Percentiles rank a stretch among this genome's conserved stretches.
Evolutionary conservation across 2,329 filamentous ascomycete species (phyloP).

Genomic region (Aureobasidium vineae): DNA sequence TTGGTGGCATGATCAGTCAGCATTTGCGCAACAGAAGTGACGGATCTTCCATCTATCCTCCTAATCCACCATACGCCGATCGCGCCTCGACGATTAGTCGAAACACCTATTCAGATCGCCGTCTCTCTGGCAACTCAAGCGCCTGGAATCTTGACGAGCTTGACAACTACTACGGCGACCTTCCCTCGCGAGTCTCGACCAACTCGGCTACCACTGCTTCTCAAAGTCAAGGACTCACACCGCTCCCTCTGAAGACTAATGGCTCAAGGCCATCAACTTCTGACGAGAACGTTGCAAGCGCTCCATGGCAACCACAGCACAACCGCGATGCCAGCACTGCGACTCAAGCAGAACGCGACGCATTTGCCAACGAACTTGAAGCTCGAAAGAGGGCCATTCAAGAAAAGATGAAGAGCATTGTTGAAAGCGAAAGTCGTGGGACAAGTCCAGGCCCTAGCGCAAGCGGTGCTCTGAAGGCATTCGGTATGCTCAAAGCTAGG

Average conservation of each 20-base stretch:
- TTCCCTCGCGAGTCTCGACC: conserved; percentile 39
- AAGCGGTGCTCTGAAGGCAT: conserved; percentile 52
- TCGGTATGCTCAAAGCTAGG: conserved; percentile 65
- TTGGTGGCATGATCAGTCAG: conserved; percentile 53
- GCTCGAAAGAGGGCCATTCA: conserved; percentile 68
- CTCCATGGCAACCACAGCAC: conserved; percentile 50
- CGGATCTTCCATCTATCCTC: conserved; percentile 70
- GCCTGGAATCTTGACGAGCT: conserved; percentile 56
- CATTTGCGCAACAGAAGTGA: conserved; percentile 81
- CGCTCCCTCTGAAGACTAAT: conserved; percentile 25
- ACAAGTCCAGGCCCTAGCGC: conserved; percentile 41
- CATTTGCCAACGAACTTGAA: conserved; percentile 71
- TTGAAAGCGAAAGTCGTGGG: conserved; percentile 56
- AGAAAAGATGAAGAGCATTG: conserved; percentile 68
- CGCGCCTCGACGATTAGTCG: conserved; percentile 21
- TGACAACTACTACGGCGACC: conserved; percentile 42
- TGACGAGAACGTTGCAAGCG: conserved; percentile 30
- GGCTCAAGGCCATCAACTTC: conserved; percentile 25
- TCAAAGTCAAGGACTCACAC: conserved; percentile 23
- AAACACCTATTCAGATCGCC: conserved; percentile 25
- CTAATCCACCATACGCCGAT: conserved; percentile 49
- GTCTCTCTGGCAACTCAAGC: conserved; percentile 32
- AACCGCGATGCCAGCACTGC: conserved; percentile 51
- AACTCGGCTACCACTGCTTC: conserved; percentile 36
- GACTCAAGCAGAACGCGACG: conserved; percentile 60